Evolutionary conservation across 306 rosid species (phyloP), one percentile per base, ranked within the genome.

Genomic region (Lotus japonicus): DNA sequence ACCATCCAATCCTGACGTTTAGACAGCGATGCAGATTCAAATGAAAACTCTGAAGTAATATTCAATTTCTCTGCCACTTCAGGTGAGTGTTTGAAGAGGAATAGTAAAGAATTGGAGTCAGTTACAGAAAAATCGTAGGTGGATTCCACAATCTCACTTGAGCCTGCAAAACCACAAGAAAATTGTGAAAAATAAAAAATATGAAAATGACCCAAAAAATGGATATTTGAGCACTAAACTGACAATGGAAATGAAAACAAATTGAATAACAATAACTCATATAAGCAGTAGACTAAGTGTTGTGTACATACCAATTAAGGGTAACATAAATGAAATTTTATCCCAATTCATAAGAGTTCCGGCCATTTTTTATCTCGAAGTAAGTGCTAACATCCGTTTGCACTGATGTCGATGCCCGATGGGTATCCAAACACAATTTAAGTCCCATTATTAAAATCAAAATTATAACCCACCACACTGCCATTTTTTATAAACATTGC

Each of bases 41-140:
- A 78, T 13, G 96, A 85, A 15, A 88, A 79, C 50, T 87, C 88
- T 5, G 90, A 71, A 70, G 83, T 59, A 66, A 85, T 58, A 41
- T 87, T 82, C 82, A 95, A 85, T 64, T 84, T 87, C 63, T 82
- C 84, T 70, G 96, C 97, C 80, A 87, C 90, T 49, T 88, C 86
- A 43, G 99, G 97, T 49, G 88, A 90, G 67, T 95, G 63, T 67
- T 89, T 87, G 83, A 88, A 88, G 72, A 95, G 75, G 81, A 95
- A 95, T 69, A 6, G 83, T 64, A 95, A 82, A 9, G 96, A 90
- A 84, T 95, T 95, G 83, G 99, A 90, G 85, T 95, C 99, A 75
- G 85, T 83, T 16, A 95, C 97, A 70, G 97, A 79, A 39, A 95
- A 77, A 59, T 95, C 97, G 72, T 82, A 95, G 42, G 85, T 90